Conservation (phyloP, 768 basidiomycete species). For the Boletales sp. region DNA sequence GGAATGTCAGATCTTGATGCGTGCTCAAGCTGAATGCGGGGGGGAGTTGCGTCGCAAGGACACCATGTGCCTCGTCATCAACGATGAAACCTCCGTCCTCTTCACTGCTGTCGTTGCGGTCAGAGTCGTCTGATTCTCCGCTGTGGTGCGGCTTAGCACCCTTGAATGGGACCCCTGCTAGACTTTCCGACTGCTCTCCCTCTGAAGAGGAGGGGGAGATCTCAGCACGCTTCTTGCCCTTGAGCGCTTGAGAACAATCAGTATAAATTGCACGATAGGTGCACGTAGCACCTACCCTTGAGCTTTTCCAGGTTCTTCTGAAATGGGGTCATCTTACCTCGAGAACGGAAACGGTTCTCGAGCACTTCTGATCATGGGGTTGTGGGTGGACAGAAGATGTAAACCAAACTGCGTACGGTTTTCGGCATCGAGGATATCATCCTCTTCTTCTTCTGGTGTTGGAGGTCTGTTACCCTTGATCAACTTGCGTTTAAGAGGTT, state of each 20-base stretch:
- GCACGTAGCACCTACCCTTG: constrained; percentile 43
- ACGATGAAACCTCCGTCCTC: constrained; percentile 48
- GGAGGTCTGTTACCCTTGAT: constrained; percentile 42
- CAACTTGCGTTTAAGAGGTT: constrained; percentile 38
- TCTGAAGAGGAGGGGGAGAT: constrained; percentile 32
- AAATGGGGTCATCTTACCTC: constrained; percentile 56
- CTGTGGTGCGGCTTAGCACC: constrained; percentile 41
- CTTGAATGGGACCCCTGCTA: constrained; percentile 36
- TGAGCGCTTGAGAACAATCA: constrained; percentile 4
- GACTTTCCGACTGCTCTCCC: constrained; percentile 27
- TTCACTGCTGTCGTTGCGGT: constrained; percentile 20
- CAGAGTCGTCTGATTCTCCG: constrained; percentile 35
- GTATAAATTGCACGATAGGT: not conserved
- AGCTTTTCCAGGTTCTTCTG: constrained; percentile 64
- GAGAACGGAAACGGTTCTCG: constrained; percentile 56
- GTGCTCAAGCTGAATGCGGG: constrained; percentile 77
- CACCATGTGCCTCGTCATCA: constrained; percentile 53
- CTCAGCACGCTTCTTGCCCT: constrained; percentile 45
- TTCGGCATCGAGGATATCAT: constrained; percentile 42
- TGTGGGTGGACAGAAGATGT: not conserved
- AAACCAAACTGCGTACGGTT: constrained; percentile 41
- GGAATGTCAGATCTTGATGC: constrained; percentile 70
- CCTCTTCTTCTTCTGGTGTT: constrained; percentile 40
- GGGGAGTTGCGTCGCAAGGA: constrained; percentile 49
- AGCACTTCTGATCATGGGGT: constrained; percentile 49